These are phyloP conservation scores for Monascus purpureus DNA, from an alignment of 495 filamentous ascomycete species.

Conservation along the genomic window DNA sequence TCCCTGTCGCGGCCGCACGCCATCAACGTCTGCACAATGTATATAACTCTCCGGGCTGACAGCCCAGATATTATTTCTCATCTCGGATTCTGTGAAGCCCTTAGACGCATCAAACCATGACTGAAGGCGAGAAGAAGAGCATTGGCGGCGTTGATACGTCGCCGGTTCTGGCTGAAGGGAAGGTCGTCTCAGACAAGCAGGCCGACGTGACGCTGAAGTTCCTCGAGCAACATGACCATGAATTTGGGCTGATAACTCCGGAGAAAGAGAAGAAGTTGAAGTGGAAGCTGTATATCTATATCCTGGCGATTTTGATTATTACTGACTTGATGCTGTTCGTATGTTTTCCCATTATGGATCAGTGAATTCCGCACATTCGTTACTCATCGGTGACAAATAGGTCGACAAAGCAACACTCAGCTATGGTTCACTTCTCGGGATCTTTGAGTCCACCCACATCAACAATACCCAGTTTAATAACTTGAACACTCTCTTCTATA, in stretches of 20 bases:
- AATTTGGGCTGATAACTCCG: slow-evolving; percentile 4
- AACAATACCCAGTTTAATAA: slow-evolving; percentile 10
- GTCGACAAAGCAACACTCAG: slow-evolving; percentile 12
- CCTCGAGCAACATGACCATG: slow-evolving; percentile 10
- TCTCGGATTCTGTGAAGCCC: too few relatives aligned
- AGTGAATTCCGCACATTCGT: neutral
- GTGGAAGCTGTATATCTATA: slow-evolving; percentile 6
- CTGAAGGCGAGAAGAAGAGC: too few relatives aligned
- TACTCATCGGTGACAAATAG: slow-evolving; percentile 1
- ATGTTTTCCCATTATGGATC: neutral
- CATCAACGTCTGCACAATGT: too few relatives aligned
- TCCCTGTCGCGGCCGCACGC: too few relatives aligned
- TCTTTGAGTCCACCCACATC: slow-evolving; percentile 12
- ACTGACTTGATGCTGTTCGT: slow-evolving; percentile 12
- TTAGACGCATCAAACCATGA: too few relatives aligned
- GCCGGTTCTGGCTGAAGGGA: too few relatives aligned
- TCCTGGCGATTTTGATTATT: slow-evolving; percentile 6
- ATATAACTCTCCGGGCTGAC: too few relatives aligned
- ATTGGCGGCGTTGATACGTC: too few relatives aligned
- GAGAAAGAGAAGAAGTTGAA: slow-evolving; percentile 8
- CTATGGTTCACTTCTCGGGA: slow-evolving; percentile 12
- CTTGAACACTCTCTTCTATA: slow-evolving; percentile 12
- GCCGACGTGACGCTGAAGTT: slow-evolving; percentile 12
- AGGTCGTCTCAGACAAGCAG: slow-evolving; percentile 6
- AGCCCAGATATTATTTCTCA: too few relatives aligned